Evolutionary conservation across 805 yeast genomes (phyloP).

Genomic region (Kazachstania bromeliacearum): DNA sequence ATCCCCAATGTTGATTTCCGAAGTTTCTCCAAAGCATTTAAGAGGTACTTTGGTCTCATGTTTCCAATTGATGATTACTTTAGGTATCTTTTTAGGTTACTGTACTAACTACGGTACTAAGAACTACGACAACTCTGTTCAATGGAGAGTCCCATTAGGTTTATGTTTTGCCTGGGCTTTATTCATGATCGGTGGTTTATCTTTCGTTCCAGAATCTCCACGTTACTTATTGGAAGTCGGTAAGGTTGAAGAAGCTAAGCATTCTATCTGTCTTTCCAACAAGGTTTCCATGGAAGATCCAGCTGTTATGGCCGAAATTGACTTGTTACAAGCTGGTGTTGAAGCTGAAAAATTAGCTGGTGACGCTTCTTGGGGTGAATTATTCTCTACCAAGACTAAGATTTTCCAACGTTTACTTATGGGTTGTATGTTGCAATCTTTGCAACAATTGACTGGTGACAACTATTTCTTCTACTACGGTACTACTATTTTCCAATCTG

Average conservation of each 20-base stretch:
- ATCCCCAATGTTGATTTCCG: conserved; percentile 58
- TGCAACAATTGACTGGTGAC: conserved; percentile 62
- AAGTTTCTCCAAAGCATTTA: conserved; percentile 30
- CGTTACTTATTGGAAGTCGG: conserved; percentile 50
- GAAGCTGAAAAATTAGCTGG: conserved; percentile 55
- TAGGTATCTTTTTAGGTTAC: conserved; percentile 68
- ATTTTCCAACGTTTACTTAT: conserved; percentile 38
- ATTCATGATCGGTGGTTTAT: conserved; percentile 27
- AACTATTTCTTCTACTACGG: conserved; percentile 63
- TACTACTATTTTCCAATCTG: conserved; percentile 51
- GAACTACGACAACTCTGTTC: conserved; percentile 46
- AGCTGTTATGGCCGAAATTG: conserved; percentile 47
- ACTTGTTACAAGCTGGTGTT: conserved; percentile 48
- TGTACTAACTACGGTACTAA: conserved; percentile 62
- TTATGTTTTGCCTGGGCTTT: conserved; percentile 39
- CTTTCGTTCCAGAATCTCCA: conserved; percentile 62
- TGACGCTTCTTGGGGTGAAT: conserved; percentile 54
- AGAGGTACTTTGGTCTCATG: conserved; percentile 52
- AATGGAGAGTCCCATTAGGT: conserved; percentile 66
- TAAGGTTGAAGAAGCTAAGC: conserved; percentile 51
- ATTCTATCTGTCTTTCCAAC: conserved; percentile 45
- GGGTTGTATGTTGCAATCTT: conserved; percentile 50
- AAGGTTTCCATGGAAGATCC: conserved; percentile 44
- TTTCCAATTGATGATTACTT: conserved; percentile 59
- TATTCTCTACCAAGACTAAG: conserved; percentile 59